Conservation (phyloP, 2,329 filamentous ascomycete genomes). For the Phialocephala subalpina region DNA sequence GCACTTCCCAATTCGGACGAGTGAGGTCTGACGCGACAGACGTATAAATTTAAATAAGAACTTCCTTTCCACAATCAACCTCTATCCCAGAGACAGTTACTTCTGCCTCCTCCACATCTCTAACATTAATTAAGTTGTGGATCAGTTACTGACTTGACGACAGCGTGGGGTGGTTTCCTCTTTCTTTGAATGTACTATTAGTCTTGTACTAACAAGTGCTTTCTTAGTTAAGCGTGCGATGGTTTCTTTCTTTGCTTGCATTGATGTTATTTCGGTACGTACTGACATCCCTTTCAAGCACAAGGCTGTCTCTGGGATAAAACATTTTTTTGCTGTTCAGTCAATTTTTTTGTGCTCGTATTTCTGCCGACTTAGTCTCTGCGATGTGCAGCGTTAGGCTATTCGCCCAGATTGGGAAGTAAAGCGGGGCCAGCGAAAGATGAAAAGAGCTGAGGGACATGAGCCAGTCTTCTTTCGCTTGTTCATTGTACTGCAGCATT, state of each 20-base stretch:
- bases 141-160: not conserved
- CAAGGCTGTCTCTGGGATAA: not conserved
- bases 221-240: not conserved
- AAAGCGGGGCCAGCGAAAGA: not conserved
- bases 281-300: not conserved
- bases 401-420: not conserved
- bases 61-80: not conserved
- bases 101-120: not conserved
- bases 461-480: not conserved
- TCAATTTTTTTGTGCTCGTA: not conserved
- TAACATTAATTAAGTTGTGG: not conserved
- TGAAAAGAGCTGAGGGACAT: not conserved
- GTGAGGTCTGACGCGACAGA: not conserved
- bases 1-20: not conserved
- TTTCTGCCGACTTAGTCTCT: not conserved
- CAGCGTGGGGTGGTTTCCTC: not conserved
- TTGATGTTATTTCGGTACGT: not conserved
- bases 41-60: not conserved
- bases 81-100: conserved; percentile 2
- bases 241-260: not conserved
- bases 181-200: not conserved
- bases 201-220: not conserved
- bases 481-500: too few relatives aligned
- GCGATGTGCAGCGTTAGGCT: conserved; percentile 3
- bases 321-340: not conserved